Evolutionary conservation across 805 yeast genomes (phyloP).

Genomic region (Crinitomyces ghanaensis): DNA sequence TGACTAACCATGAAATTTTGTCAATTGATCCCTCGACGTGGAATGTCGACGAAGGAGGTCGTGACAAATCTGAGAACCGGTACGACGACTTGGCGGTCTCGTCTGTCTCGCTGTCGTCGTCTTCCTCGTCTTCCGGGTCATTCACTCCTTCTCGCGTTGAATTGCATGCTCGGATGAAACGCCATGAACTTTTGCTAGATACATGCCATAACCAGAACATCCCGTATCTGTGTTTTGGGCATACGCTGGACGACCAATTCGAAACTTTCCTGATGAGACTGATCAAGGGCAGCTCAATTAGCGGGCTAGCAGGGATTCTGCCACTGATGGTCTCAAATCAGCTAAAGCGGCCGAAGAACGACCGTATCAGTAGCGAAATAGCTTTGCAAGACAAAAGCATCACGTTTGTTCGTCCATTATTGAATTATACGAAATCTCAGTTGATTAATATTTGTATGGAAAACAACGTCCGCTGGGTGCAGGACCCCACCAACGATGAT

Average conservation of each 20-base stretch:
- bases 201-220: constrained; percentile 31
- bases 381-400: constrained; percentile 11
- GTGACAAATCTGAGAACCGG: constrained; percentile 9
- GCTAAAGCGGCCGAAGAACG: neutral
- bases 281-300: constrained; percentile 32
- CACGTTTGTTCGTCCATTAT: constrained; percentile 40
- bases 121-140: no score
- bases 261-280: constrained; percentile 58
- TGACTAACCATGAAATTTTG: constrained; percentile 23
- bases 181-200: constrained; percentile 36
- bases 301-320: constrained; percentile 51
- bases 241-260: constrained; percentile 58
- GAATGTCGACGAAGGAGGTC: neutral
- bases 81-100: no score
- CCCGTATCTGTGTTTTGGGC: constrained; percentile 45
- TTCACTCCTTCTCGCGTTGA: no score
- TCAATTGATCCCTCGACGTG: constrained; percentile 16
- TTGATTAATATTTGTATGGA: constrained; percentile 36
- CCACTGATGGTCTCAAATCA: constrained; percentile 18
- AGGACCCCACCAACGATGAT: constrained; percentile 54
- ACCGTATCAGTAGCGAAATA: constrained; percentile 2
- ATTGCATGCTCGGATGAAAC: constrained; percentile 42
- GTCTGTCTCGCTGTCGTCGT: no score
- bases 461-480: constrained; percentile 46
- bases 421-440: constrained; percentile 33